Percentiles rank a stretch among this genome's conserved stretches.
These are phyloP conservation scores for Mortierella sp. DNA, from an alignment of 371 early-diverging fungal genomes.

Conservation along the genomic window DNA sequence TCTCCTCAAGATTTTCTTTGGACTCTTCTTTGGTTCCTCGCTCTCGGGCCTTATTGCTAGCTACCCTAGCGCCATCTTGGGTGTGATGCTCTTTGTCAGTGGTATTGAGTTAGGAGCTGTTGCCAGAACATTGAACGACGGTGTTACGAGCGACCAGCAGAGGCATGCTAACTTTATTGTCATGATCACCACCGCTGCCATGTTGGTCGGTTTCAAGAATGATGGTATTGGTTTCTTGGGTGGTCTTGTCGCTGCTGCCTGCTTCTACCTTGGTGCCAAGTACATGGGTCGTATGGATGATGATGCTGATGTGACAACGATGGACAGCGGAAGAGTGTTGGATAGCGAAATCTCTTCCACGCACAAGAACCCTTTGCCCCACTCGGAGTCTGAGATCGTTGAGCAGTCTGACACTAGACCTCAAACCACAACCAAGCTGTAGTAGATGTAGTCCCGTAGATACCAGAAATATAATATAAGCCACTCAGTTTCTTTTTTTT, in stretches of 20 bases:
- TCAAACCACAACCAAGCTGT: too few species aligned
- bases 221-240: slow-evolving; percentile 82
- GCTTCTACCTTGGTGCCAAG: slow-evolving; percentile 32
- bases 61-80: slow-evolving; percentile 79
- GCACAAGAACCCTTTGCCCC: too few species aligned
- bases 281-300: slow-evolving; percentile 40
- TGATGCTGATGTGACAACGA: too few species aligned
- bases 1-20: slow-evolving; percentile 72
- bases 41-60: slow-evolving; percentile 67
- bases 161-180: slow-evolving; percentile 67
- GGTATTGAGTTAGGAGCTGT: slow-evolving; percentile 76
- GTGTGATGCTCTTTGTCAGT: slow-evolving; percentile 84
- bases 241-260: slow-evolving; percentile 55
- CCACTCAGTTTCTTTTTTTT: too few species aligned
- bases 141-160: slow-evolving; percentile 32
- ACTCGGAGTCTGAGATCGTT: too few species aligned
- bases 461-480: too few species aligned
- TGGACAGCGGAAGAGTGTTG: too few species aligned
- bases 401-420: too few species aligned
- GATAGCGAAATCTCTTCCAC: too few species aligned
- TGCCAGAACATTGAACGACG: slow-evolving; percentile 60
- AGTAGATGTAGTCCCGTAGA: too few species aligned
- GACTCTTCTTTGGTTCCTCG: slow-evolving; percentile 79
- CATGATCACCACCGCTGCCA: slow-evolving; percentile 70
- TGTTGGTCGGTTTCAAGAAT: slow-evolving; percentile 74